A percentile compares a stretch with the other conserved stretches of the same genome.
Evolutionary conservation across 139 green algal genomes (phyloP).

Genomic region (Chlorella vulgaris): DNA sequence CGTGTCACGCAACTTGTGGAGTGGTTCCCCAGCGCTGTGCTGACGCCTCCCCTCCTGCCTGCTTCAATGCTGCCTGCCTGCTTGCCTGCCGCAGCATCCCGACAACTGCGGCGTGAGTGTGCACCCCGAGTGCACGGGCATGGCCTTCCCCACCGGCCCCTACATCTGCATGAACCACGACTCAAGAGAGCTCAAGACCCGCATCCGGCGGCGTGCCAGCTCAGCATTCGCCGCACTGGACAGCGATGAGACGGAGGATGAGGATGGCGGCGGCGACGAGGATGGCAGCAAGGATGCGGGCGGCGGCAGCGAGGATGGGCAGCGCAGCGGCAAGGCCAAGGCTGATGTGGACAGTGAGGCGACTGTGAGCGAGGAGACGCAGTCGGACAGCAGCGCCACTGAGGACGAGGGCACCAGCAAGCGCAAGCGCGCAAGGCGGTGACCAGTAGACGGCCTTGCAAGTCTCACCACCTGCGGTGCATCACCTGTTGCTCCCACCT

Average conservation of each 20-base stretch:
- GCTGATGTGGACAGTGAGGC: slow-evolving; percentile 20
- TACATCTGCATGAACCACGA: slow-evolving; percentile 53
- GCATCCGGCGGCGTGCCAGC: slow-evolving; percentile 36
- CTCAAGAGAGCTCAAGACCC: slow-evolving; percentile 35
- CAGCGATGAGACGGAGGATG: slow-evolving; percentile 5
- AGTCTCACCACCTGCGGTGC: too few relatives aligned
- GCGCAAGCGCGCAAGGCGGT: slow-evolving; percentile 21
- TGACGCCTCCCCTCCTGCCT: too few relatives aligned
- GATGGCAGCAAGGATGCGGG: slow-evolving; percentile 11
- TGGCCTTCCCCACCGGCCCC: slow-evolving; percentile 16
- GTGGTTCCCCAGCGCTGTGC: too few relatives aligned
- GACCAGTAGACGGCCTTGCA: too few relatives aligned
- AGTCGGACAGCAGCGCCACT: slow-evolving; percentile 16
- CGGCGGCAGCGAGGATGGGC: not conserved
- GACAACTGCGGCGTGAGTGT: slow-evolving; percentile 41
- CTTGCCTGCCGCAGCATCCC: slow-evolving; percentile 37
- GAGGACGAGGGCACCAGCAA: slow-evolving; percentile 25
- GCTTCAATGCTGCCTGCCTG: too few relatives aligned
- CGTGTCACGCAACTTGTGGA: not conserved
- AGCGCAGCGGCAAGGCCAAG: not conserved
- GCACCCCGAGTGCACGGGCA: slow-evolving; percentile 47
- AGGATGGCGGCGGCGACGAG: too few relatives aligned
- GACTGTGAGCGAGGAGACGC: slow-evolving; percentile 12
- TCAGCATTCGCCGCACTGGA: not conserved
- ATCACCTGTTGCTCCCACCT: too few relatives aligned